These are phyloP conservation scores for Flueggea neowawraea DNA, from an alignment of 441 rosid genomes.

Conservation along the genomic window DNA sequence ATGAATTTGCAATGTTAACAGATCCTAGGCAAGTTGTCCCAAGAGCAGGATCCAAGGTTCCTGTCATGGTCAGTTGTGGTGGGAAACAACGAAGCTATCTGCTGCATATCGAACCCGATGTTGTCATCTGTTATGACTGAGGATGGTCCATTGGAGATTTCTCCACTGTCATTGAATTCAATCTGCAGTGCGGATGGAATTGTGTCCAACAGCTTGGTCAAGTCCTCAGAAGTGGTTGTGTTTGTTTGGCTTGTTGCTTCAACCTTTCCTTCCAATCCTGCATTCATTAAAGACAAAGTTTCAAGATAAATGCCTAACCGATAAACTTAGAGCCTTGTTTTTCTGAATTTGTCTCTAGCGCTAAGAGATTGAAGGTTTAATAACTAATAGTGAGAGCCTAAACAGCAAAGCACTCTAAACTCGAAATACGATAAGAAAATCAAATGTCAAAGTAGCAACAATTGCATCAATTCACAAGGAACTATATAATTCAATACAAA, in stretches of 20 bases:
- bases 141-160: conserved; percentile 51
- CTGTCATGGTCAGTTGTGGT: conserved; percentile 27
- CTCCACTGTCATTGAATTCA: conserved; percentile 44
- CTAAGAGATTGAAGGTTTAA: no score
- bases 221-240: conserved; percentile 37
- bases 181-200: conserved; percentile 21
- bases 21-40: conserved; percentile 59
- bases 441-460: no score
- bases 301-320: no score
- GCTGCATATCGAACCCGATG: conserved; percentile 63
- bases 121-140: conserved; percentile 53
- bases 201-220: conserved; percentile 30
- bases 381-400: no score
- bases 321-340: no score
- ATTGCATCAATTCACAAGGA: no score
- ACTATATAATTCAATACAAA: no score
- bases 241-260: conserved; percentile 35
- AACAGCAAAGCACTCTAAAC: no score
- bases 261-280: conserved; percentile 35
- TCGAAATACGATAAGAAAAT: no score
- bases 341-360: no score
- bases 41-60: conserved; percentile 33
- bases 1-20: conserved; percentile 20
- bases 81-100: conserved; percentile 53
- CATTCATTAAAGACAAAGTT: background rate